Conservation (phyloP, 768 basidiomycete species). For the Tulasnella sp. region DNA sequence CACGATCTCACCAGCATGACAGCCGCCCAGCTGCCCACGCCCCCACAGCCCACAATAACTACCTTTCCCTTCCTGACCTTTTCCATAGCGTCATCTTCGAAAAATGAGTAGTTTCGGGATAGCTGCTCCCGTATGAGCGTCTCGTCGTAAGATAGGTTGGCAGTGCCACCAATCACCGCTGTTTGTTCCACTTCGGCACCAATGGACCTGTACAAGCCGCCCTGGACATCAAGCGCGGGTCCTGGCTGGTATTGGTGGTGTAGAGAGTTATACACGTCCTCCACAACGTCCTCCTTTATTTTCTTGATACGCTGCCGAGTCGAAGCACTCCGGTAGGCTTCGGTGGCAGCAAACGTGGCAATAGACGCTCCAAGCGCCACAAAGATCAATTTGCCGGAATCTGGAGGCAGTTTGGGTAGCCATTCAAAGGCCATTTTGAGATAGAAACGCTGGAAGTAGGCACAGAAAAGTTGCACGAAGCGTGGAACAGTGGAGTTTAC, state of each 20-base stretch:
- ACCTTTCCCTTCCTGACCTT: conserved; percentile 65
- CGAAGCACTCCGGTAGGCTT: conserved; percentile 3
- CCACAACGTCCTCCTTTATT: background rate
- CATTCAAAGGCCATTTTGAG: background rate
- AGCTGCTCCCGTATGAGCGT: conserved; percentile 79
- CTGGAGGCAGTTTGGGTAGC: background rate
- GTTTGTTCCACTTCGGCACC: background rate
- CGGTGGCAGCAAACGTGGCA: background rate
- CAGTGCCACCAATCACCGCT: background rate
- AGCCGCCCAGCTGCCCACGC: conserved; percentile 93
- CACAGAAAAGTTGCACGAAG: background rate
- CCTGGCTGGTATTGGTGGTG: background rate
- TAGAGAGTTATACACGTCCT: conserved; percentile 4
- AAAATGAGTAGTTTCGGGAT: conserved; percentile 88
- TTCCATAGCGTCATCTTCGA: conserved; percentile 79
- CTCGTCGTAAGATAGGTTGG: conserved; percentile 43
- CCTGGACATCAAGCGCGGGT: background rate
- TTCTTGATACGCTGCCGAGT: background rate
- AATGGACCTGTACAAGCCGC: background rate
- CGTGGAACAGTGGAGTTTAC: too few species aligned
- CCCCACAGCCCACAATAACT: conserved; percentile 88
- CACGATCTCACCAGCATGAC: conserved; percentile 88
- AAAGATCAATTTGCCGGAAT: background rate
- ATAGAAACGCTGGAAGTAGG: background rate
- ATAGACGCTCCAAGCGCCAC: conserved; percentile 7